Base-by-base conservation (phyloP, 345 rosid genomes). In the Brassica rapa region DNA sequence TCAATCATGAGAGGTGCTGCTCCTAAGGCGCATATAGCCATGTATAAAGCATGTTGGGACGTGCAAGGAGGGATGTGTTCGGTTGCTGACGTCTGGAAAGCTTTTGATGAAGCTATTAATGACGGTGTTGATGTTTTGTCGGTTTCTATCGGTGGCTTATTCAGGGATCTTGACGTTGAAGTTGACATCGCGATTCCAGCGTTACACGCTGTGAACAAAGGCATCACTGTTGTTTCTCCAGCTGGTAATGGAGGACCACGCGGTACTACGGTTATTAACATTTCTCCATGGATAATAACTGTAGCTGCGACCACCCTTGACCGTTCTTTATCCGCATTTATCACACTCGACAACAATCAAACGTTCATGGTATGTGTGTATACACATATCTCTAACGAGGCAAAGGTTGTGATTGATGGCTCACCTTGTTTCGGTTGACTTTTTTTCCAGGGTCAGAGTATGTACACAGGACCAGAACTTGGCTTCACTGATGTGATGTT, bases 31-130 rank as follows among this genome's bases (percentile, higher is more conserved):
- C 79, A 82, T 2, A 81, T 88, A 14, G 89, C 89, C 0, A 80
- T 83, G 76, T 86, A 88, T 25, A 86, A 88, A 63, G 86, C 81
- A 1, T 86, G 89, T 69, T 86, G 91, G 91, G 79, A 83, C 5
- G 77, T 72, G 74, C 78, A 27, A 63, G 76, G 66, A 30, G 77
- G 81, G 35, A 30, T 55, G 8, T 78, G 81, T 21, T 71, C 84
- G 1, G 65, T 73, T 35, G 90, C 86, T 16, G 90, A 87, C 68
- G 66, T 87, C 16, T 72, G 85, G 78, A 82, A 87, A 74, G 86
- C 86, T 35, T 81, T 85, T 29, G 90, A 87, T 59, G 83, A 84
- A 60, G 87, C 90, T 12, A 87, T 87, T 64, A 80, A 87, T 12
- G 90, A 84, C 4, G 86, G 88, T 19, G 87, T 87, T 46, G 87